These are phyloP conservation scores for Colletotrichum sp. DNA, from an alignment of 2,329 filamentous ascomycete species.

Conservation along the genomic window DNA sequence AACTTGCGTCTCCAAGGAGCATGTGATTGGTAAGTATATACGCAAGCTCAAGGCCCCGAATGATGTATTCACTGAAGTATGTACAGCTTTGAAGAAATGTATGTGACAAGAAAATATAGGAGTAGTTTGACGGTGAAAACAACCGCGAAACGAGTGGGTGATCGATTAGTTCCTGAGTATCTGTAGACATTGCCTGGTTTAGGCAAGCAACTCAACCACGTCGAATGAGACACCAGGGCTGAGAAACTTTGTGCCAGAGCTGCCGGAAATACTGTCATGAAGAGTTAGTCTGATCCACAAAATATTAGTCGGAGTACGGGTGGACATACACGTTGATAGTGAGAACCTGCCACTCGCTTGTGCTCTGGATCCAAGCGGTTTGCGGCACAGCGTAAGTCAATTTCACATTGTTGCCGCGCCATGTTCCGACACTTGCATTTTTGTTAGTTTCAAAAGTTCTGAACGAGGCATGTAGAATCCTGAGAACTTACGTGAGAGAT, in stretches of 20 bases:
- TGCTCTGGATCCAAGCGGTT: conserved; percentile 30
- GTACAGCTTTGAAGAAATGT: not conserved
- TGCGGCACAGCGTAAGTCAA: conserved; percentile 31
- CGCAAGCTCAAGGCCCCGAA: not conserved
- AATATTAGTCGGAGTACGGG: not conserved
- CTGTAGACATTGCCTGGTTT: not conserved
- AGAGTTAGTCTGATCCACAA: not conserved
- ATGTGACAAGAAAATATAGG: not conserved
- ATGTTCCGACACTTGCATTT: conserved; percentile 29
- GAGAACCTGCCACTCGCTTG: conserved; percentile 31
- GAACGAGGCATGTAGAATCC: not conserved
- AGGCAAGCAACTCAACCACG: conserved; percentile 28
- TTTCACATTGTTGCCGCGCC: conserved; percentile 33
- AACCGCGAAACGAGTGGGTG: not conserved
- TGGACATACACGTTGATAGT: conserved; percentile 28
- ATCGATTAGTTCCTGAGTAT: not conserved
- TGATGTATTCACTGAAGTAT: not conserved
- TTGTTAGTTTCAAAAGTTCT: not conserved
- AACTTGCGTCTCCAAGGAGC: not conserved
- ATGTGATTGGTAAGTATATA: not conserved
- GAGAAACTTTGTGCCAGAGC: conserved; percentile 28
- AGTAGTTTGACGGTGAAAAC: not conserved
- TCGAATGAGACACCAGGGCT: conserved; percentile 34
- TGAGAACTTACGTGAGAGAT: conserved; percentile 26
- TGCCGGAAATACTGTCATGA: conserved; percentile 23